Evolutionary conservation across 805 yeast genomes (phyloP).

Genomic region (Pichia membranifaciens): DNA sequence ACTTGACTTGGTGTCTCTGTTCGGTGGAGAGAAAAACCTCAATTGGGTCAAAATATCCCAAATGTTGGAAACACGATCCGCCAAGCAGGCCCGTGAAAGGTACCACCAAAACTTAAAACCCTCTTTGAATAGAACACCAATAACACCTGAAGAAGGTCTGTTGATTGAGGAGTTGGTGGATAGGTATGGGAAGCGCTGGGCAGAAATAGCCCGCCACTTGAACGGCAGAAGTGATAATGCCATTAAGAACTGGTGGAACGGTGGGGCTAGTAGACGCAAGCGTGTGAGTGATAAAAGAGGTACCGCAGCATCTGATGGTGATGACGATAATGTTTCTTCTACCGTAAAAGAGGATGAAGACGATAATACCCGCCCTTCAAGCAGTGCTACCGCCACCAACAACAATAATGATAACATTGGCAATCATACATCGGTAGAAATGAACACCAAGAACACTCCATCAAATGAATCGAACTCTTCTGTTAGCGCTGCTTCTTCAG

Average conservation of each 20-base stretch:
- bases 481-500: neutral
- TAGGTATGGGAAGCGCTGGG: conserved; percentile 86
- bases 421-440: neutral
- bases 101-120: conserved; percentile 91
- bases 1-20: conserved; percentile 58
- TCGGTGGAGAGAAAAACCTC: conserved; percentile 55
- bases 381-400: neutral
- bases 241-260: conserved; percentile 95
- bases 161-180: conserved; percentile 74
- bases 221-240: conserved; percentile 89
- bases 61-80: conserved; percentile 67
- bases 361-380: neutral
- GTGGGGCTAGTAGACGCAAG: conserved; percentile 81
- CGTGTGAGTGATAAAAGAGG: conserved; percentile 28
- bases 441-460: neutral
- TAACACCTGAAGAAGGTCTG: conserved; percentile 76
- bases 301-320: neutral
- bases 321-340: neutral
- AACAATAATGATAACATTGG: neutral
- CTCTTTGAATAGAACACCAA: conserved; percentile 71
- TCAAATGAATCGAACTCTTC: neutral
- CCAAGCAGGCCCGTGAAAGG: conserved; percentile 88
- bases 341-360: neutral
- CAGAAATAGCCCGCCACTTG: conserved; percentile 82
- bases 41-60: conserved; percentile 87